Conservation (phyloP, 2,329 filamentous ascomycete species). For the Gyromitra esculenta region DNA sequence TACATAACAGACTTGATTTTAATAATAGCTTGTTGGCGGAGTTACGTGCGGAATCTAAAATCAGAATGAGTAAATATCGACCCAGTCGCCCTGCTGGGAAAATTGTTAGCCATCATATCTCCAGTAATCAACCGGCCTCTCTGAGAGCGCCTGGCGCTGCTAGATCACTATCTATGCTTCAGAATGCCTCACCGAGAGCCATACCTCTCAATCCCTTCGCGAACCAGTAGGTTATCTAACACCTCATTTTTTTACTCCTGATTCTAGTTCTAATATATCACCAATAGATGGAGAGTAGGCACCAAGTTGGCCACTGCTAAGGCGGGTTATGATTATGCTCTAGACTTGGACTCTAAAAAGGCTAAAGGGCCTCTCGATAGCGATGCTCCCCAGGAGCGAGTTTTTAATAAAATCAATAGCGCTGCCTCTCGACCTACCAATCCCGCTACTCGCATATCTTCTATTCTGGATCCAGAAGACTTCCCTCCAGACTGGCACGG, state of each 20-base stretch:
- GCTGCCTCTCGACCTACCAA: background rate
- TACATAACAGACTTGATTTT: conserved; percentile 7
- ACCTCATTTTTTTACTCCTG: background rate
- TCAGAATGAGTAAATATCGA: conserved; percentile 6
- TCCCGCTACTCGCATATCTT: background rate
- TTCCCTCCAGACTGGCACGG: background rate
- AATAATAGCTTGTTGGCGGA: conserved; percentile 5
- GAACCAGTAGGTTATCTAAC: conserved; percentile 39
- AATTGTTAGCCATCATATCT: conserved; percentile 12
- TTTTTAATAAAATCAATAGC: conserved; percentile 6
- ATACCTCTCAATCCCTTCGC: conserved; percentile 30
- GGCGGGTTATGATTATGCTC: conserved; percentile 37
- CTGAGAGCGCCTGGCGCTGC: background rate
- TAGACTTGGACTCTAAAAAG: conserved; percentile 9
- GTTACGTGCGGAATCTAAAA: conserved; percentile 13
- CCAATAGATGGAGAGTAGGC: conserved; percentile 39
- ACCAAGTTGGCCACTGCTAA: conserved; percentile 33
- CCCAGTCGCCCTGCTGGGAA: background rate
- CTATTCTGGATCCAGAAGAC: background rate
- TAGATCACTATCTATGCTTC: background rate
- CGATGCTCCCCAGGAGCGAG: background rate
- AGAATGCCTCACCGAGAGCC: conserved; percentile 13
- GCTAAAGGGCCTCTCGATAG: background rate
- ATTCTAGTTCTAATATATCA: conserved; percentile 3
- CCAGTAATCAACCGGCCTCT: background rate